Evolutionary conservation across 208 protist genomes (phyloP), one percentile per base, ranked within the genome.

Genomic region (Angomonas ambiguus): DNA sequence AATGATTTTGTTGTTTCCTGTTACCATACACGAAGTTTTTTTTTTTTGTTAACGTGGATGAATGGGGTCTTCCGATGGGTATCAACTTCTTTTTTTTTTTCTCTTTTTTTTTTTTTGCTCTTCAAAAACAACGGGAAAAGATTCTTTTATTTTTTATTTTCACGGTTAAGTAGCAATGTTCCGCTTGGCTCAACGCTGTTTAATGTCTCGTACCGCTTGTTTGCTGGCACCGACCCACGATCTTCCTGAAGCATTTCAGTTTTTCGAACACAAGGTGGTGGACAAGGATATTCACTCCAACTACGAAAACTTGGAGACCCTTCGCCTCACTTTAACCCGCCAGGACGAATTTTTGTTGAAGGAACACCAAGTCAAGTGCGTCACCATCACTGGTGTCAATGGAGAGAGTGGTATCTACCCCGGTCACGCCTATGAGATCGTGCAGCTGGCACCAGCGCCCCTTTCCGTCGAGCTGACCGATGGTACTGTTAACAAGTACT

Each of bases 331-430:
- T 35, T 62, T 96, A 34, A 96, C 91, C 22, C 83, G 91, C 30
- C 91, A 96, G 74, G 91, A 96, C 63, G 91, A 96, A 74, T 93
- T 92, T 62, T 57, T 96, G 41, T 83, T 92, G 56, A 84, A 77
- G 22, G 82, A 95, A 72, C 63, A 85, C 20, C 67, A 76, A 27
- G 88, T 95, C 8, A 92, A 93, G 73, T 91, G 87, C 49, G 83
- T 96, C 30, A 94, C 87, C 1, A 78, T 96, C 42, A 77, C 62
- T 5, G 84, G 84, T 25, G 71, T 74, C 1, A 90, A 93, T 60
- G 91, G 91, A 45, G 88, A 96, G 58, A 86, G 71, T 65, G 91
- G 91, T 49, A 82, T 96, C 31, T 91, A 85, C 71, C 85, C 91
- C 27, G 85, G 91, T 51, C 91, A 96, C 68, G 88, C 87, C 2